Conservation (phyloP, 75 land plant species). For the Picea sitchensis region DNA sequence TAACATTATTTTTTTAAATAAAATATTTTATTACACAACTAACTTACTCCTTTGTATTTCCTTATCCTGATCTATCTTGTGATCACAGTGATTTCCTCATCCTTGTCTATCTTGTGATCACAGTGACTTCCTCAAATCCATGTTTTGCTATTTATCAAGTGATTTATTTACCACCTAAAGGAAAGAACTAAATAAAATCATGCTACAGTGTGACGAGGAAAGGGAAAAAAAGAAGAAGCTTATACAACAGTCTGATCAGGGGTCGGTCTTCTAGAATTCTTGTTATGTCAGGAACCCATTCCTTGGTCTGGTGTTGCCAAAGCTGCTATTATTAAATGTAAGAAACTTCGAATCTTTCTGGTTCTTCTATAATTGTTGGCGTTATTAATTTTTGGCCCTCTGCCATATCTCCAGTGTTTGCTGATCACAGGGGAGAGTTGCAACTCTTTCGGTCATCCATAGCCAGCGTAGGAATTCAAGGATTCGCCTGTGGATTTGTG, state of each 20-base stretch:
- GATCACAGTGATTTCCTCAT: no score
- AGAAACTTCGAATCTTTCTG: constrained; percentile 45
- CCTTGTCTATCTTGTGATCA: no score
- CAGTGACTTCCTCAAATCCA: no score
- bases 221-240: no score
- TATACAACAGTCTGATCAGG: neutral
- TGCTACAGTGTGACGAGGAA: no score
- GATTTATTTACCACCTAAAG: no score
- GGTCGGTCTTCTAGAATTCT: neutral
- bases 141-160: no score
- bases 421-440: constrained; percentile 56
- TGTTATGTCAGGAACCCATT: neutral
- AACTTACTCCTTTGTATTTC: no score
- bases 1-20: no score
- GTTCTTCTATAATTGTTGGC: constrained; percentile 37
- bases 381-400: constrained; percentile 46
- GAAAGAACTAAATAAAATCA: no score
- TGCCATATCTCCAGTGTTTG: constrained; percentile 44
- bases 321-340: constrained; percentile 18
- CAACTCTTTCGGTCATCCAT: constrained; percentile 62
- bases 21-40: no score
- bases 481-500: constrained; percentile 43
- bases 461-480: constrained; percentile 52
- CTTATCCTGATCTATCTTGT: no score
- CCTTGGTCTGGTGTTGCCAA: neutral